phyloP scores from a whole-genome alignment of 2,329 filamentous ascomycete species.

The Myriosclerotinia scirpicola region DNA sequence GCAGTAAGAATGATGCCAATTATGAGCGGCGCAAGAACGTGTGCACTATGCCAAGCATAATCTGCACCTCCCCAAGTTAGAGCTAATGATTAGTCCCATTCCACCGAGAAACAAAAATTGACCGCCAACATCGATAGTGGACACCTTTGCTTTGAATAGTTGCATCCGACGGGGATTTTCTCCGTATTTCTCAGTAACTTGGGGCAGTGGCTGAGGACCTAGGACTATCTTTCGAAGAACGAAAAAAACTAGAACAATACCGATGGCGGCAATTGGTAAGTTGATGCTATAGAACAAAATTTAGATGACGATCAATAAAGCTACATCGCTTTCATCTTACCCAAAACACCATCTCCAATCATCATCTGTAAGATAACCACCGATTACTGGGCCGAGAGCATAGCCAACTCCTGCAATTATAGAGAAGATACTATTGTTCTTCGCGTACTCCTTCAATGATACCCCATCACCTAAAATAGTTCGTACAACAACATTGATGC shows the following conservation, averaged over 20 bases:
- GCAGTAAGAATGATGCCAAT: neutral
- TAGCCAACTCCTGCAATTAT: slow-evolving; percentile 60
- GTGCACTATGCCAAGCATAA: neutral
- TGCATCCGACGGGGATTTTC: slow-evolving; percentile 44
- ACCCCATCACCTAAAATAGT: slow-evolving; percentile 65
- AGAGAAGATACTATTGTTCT: slow-evolving; percentile 61
- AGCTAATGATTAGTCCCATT: neutral
- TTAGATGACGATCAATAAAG: no score
- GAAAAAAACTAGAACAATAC: slow-evolving; percentile 53
- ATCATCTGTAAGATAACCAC: slow-evolving; percentile 52
- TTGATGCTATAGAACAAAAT: slow-evolving; percentile 39
- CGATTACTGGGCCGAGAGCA: slow-evolving; percentile 57
- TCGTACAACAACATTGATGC: slow-evolving; percentile 59
- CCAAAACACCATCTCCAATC: slow-evolving; percentile 68
- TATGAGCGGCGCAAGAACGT: neutral
- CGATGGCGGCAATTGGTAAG: slow-evolving; percentile 53
- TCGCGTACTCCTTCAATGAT: slow-evolving; percentile 58
- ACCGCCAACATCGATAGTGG: slow-evolving; percentile 56
- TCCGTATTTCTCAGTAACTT: slow-evolving; percentile 43
- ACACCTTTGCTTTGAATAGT: slow-evolving; percentile 45
- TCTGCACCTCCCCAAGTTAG: neutral
- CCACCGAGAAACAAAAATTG: slow-evolving; percentile 39
- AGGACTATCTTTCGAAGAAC: slow-evolving; percentile 59
- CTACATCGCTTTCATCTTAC: slow-evolving; percentile 39
- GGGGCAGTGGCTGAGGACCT: slow-evolving; percentile 45